Evolutionary conservation across 495 filamentous ascomycete genomes (phyloP).

Genomic region (Xylaria longipes): DNA sequence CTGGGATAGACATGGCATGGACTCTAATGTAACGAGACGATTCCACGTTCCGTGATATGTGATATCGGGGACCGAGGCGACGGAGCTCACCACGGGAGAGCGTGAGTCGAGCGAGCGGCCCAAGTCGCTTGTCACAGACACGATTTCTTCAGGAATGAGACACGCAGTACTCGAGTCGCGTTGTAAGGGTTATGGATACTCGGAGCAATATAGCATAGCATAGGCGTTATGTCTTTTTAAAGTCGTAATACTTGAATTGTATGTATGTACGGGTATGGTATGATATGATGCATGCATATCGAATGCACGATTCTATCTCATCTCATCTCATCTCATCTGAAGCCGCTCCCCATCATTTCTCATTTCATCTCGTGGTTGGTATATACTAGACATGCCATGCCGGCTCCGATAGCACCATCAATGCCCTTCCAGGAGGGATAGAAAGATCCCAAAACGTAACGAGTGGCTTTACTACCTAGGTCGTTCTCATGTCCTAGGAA

Average conservation of each 20-base stretch:
- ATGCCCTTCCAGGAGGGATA: background rate
- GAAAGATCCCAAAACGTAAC: background rate
- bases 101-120: background rate
- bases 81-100: background rate
- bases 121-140: background rate
- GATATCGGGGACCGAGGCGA: background rate
- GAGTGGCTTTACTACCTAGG: background rate
- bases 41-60: background rate
- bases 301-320: background rate
- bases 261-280: constrained; percentile 1
- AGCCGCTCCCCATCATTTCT: background rate
- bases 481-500: background rate
- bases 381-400: constrained; percentile 7
- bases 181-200: background rate
- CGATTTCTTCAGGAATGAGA: background rate
- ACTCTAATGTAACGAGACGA: background rate
- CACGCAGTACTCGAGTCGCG: background rate
- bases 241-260: constrained; percentile 25
- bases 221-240: constrained; percentile 22
- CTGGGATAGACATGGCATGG: background rate
- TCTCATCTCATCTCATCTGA: constrained; percentile 10
- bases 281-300: constrained; percentile 1
- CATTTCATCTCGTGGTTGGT: constrained; percentile 4
- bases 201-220: constrained; percentile 27
- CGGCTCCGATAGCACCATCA: background rate